Conservation (phyloP, 1,139 yeast species). For the Pichia sp. region DNA sequence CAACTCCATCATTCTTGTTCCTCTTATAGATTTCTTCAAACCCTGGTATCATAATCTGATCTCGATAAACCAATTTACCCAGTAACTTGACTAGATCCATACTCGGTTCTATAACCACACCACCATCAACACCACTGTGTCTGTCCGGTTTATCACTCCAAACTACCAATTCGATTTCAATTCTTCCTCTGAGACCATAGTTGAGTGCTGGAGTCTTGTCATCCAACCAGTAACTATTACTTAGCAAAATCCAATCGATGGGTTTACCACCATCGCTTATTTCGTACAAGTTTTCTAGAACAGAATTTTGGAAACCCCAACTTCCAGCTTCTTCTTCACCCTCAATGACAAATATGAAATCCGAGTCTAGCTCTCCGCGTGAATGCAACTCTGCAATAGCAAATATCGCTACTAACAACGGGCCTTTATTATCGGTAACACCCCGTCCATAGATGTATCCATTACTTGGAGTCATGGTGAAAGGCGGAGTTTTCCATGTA, state of each 20-base stretch:
- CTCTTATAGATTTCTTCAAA: constrained; percentile 14
- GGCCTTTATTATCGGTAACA: constrained; percentile 93
- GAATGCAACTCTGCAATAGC: constrained; percentile 74
- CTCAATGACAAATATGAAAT: constrained; percentile 79
- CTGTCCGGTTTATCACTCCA: constrained; percentile 76
- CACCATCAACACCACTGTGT: constrained; percentile 97
- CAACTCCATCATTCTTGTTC: neutral
- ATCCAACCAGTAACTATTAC: constrained; percentile 93
- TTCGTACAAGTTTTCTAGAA: constrained; percentile 41
- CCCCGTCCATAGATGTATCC: constrained; percentile 93
- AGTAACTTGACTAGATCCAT: constrained; percentile 75
- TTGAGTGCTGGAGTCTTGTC: constrained; percentile 85
- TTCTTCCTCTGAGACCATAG: constrained; percentile 89
- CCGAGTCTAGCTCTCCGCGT: constrained; percentile 52
- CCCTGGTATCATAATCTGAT: constrained; percentile 57
- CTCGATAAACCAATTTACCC: constrained; percentile 55
- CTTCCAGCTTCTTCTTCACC: constrained; percentile 97
- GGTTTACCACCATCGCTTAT: constrained; percentile 45
- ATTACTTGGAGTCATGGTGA: constrained; percentile 64
- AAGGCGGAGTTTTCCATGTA: constrained; percentile 84
- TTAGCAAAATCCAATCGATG: constrained; percentile 84
- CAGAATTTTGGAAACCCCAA: constrained; percentile 70
- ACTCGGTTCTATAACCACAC: constrained; percentile 82
- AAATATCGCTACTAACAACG: constrained; percentile 81
- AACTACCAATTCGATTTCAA: constrained; percentile 71